Evolutionary conservation across 805 yeast species (phyloP).

Genomic region (Lipomyces starkeyi): DNA sequence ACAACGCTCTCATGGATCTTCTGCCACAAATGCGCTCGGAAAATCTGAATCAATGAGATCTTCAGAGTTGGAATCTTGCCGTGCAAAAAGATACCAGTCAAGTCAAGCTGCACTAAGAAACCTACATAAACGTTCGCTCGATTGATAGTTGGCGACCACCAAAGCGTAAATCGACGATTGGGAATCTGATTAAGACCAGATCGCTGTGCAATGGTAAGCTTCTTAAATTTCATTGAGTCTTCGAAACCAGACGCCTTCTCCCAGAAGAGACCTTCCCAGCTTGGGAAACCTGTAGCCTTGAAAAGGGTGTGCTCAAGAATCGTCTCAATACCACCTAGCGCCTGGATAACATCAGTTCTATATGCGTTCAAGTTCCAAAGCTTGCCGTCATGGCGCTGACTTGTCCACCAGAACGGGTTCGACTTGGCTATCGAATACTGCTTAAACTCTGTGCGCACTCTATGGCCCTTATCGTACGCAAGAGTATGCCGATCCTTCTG

Average conservation of each 20-base stretch:
- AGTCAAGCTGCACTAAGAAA: slow-evolving; percentile 90
- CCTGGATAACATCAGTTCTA: slow-evolving; percentile 94
- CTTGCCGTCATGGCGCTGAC: slow-evolving; percentile 90
- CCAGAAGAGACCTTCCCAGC: slow-evolving; percentile 99
- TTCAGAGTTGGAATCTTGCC: slow-evolving; percentile 98
- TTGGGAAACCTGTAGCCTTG: slow-evolving; percentile 95
- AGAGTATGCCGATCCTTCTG: slow-evolving; percentile 94
- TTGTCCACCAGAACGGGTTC: slow-evolving; percentile 98
- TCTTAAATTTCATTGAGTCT: slow-evolving; percentile 92
- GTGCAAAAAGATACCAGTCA: slow-evolving; percentile 95
- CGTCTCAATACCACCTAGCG: slow-evolving; percentile 96
- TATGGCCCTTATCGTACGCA: slow-evolving; percentile 93
- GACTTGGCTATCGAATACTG: slow-evolving; percentile 71
- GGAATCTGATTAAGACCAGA: slow-evolving; percentile 98
- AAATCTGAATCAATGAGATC: slow-evolving; percentile 92
- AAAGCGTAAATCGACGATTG: slow-evolving; percentile 91
- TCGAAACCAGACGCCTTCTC: slow-evolving; percentile 97
- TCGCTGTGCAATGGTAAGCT: slow-evolving; percentile 95
- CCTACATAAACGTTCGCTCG: slow-evolving; percentile 98
- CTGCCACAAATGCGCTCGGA: slow-evolving; percentile 98
- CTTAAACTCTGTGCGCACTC: slow-evolving; percentile 79
- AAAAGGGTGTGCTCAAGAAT: slow-evolving; percentile 93
- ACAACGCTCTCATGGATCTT: slow-evolving; percentile 96
- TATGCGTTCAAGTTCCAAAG: slow-evolving; percentile 93
- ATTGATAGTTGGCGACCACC: slow-evolving; percentile 99